These are phyloP conservation scores for Diddensiella transvaalensis DNA, from an alignment of 805 yeast species.

Conservation along the genomic window DNA sequence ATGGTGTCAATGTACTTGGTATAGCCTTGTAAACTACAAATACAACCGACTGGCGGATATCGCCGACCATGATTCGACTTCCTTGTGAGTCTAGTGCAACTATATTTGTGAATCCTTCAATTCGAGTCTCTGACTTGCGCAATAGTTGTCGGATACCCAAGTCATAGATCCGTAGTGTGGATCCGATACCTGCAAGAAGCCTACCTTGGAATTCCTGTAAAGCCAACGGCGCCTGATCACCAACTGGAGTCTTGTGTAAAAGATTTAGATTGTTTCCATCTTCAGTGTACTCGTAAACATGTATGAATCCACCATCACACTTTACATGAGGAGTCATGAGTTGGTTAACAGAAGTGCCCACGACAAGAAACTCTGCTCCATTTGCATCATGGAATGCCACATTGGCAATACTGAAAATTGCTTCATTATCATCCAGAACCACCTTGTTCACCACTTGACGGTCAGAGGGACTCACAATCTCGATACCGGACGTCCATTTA, in stretches of 20 bases:
- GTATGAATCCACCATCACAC: slow-evolving; percentile 26
- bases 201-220: slow-evolving; percentile 55
- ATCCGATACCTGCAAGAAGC: slow-evolving; percentile 56
- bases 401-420: slow-evolving; percentile 40
- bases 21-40: slow-evolving; percentile 52
- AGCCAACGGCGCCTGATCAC: slow-evolving; percentile 46
- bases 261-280: slow-evolving; percentile 40
- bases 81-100: slow-evolving; percentile 55
- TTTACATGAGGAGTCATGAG: slow-evolving; percentile 23
- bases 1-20: slow-evolving; percentile 46
- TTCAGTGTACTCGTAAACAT: slow-evolving; percentile 30
- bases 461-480: slow-evolving; percentile 40
- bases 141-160: slow-evolving; percentile 78
- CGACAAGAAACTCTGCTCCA: slow-evolving; percentile 21
- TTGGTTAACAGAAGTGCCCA: slow-evolving; percentile 31
- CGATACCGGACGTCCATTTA: slow-evolving; percentile 53
- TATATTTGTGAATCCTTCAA: slow-evolving; percentile 44
- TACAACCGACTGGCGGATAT: slow-evolving; percentile 62
- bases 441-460: slow-evolving; percentile 40
- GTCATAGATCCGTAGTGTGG: slow-evolving; percentile 57
- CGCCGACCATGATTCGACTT: slow-evolving; percentile 64
- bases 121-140: slow-evolving; percentile 51
- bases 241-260: slow-evolving; percentile 58
- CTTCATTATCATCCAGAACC: slow-evolving; percentile 44
- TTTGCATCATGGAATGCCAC: slow-evolving; percentile 31